Percentiles rank a stretch among this genome's conserved stretches.
Evolutionary conservation across 1,284 basidiomycete genomes (phyloP).

Genomic region (Cutaneotrichosporon cyanovorans): DNA sequence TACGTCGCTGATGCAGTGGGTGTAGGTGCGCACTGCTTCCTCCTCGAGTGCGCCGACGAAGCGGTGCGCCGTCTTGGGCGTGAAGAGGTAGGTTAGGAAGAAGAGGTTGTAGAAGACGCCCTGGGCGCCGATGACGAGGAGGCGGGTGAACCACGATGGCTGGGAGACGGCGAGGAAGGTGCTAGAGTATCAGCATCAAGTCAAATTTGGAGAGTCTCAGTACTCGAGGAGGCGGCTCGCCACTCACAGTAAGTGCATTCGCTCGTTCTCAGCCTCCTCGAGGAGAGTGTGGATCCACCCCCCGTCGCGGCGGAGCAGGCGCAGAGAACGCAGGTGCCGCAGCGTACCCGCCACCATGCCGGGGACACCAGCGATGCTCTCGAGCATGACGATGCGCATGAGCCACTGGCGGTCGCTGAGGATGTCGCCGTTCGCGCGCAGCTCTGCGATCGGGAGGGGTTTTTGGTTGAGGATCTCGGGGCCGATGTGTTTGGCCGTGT

Average conservation of each 20-base stretch:
- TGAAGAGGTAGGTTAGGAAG: conserved; percentile 75
- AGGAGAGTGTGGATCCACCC: conserved; percentile 80
- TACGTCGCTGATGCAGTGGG: conserved; percentile 72
- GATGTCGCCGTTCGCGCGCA: conserved; percentile 63
- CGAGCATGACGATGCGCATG: conserved; percentile 74
- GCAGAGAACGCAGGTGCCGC: conserved; percentile 71
- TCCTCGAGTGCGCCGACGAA: conserved; percentile 95
- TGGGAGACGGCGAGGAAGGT: conserved; percentile 81
- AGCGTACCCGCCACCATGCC: conserved; percentile 88
- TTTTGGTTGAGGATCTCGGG: conserved; percentile 23
- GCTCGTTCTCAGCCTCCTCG: conserved; percentile 91
- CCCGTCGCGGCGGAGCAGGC: conserved; percentile 77
- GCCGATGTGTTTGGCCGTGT: conserved; percentile 59
- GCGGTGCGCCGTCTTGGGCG: conserved; percentile 77
- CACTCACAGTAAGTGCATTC: conserved; percentile 76
- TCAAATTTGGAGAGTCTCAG: too few relatives aligned
- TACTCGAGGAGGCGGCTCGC: too few relatives aligned
- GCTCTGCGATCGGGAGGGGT: conserved; percentile 58
- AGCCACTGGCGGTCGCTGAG: conserved; percentile 72
- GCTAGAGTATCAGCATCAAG: conserved; percentile 48
- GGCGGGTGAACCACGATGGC: conserved; percentile 69
- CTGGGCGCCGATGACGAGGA: conserved; percentile 75
- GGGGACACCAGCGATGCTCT: conserved; percentile 84
- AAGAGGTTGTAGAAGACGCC: conserved; percentile 82
- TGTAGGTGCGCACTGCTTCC: conserved; percentile 86